Percentiles rank a stretch among this genome's conserved stretches.
Conservation (phyloP, 2,329 filamentous ascomycete species). For the Fusarium equiseti region DNA sequence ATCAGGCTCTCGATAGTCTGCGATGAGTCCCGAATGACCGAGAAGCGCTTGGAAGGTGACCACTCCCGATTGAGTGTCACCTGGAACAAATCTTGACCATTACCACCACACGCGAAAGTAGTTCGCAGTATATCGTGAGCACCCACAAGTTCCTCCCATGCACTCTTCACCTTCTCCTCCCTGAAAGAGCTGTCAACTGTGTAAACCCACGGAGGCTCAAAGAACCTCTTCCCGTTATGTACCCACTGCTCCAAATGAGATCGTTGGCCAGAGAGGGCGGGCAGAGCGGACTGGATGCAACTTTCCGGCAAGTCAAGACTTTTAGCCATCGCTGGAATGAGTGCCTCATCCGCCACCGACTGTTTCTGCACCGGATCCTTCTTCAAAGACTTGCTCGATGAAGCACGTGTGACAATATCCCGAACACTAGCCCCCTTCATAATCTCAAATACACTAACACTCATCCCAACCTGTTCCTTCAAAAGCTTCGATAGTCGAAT, state of each 20-base stretch:
- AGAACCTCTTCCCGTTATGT: conserved; percentile 24
- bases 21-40: neutral
- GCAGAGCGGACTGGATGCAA: neutral
- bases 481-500: conserved; percentile 30
- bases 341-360: accelerated
- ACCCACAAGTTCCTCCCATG: conserved; percentile 2
- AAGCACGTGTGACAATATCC: neutral
- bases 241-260: conserved; percentile 29
- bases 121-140: conserved; percentile 20
- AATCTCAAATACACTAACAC: conserved; percentile 19
- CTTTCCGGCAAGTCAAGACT: neutral
- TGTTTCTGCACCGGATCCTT: neutral
- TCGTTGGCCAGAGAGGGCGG: conserved; percentile 6
- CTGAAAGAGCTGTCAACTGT: neutral
- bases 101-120: neutral
- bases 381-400: neutral
- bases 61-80: conserved; percentile 7
- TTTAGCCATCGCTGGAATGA: neutral
- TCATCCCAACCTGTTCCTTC: conserved; percentile 7
- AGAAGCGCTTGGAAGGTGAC: neutral
- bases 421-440: conserved; percentile 17
- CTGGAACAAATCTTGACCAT: neutral
- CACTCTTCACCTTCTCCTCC: neutral
- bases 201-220: conserved; percentile 29
- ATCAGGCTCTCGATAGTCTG: neutral